Base-by-base conservation (phyloP, 306 rosid genomes). In the Parietaria judaica region DNA sequence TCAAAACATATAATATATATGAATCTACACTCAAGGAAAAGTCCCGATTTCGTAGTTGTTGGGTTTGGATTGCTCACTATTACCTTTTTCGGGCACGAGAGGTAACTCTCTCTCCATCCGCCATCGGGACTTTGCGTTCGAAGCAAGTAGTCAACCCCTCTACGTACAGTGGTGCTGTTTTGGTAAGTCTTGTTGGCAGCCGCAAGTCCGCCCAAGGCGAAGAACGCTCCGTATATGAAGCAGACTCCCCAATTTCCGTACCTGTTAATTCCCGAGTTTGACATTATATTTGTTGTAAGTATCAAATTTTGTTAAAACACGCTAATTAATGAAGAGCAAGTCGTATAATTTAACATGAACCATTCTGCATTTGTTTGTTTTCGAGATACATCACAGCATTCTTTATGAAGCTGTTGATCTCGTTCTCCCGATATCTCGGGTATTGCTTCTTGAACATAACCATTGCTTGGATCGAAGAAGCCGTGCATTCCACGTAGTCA, bases 231-330 rank as follows among this genome's bases (percentile, higher is more conserved):
- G 37, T 56, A 56, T 16, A 34, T 53, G 31, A 53, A 53, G 36
- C 57, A 53, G 9, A 53, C 57, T 53, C 57, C 57, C 57, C 61
- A 56, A 12, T 56, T 56, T 3, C 61, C 61, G 37, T 56, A 56
- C 61, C 61, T 56, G 37, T 6, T 13, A 3, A 3, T 11, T 48
- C 13, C 5, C 36, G 14, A 10, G 37, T 31, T 13, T 0, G 11
- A 56, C 5, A 17, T 4, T 15, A 31, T 5, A 41, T 41, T 41
- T 0, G 3, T 41, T 8, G 1, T 39, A n/a, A n/a, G n/a, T 5
- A 5, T 5, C 6, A 8, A 41, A 3, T 23, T 5, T 4, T 54
- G 10, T 54, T 31, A 6, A 53, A 3, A 3, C 2, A 54, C 36
- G 3, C 1, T 49, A 1, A 54, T 4, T 49, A 1, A 54, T 6